phyloP scores from a whole-genome alignment of 2,329 filamentous ascomycete species.

The Xylaria sp. region DNA sequence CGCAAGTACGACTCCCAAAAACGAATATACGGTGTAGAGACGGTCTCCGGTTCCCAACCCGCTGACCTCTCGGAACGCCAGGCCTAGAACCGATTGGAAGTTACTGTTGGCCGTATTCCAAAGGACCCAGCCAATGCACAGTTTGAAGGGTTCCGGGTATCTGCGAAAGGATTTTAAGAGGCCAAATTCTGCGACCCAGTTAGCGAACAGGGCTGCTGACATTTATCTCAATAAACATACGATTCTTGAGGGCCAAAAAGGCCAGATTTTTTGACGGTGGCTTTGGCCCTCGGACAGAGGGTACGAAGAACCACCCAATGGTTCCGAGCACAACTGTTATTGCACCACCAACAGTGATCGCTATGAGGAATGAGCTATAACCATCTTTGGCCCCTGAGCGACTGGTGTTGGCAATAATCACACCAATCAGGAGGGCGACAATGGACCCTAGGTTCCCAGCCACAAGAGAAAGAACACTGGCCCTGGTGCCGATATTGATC shows the following conservation, averaged over 20 bases:
- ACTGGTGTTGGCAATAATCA: slow-evolving; percentile 32
- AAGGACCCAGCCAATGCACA: slow-evolving; percentile 37
- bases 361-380: slow-evolving; percentile 33
- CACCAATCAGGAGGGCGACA: slow-evolving; percentile 26
- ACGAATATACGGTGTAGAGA: slow-evolving; percentile 33
- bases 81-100: slow-evolving; percentile 31
- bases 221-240: slow-evolving; percentile 9
- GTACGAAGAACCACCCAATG: slow-evolving; percentile 35
- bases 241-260: slow-evolving; percentile 33
- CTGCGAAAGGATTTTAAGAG: slow-evolving; percentile 32
- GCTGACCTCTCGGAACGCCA: slow-evolving; percentile 32
- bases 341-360: slow-evolving; percentile 31
- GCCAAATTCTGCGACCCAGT: slow-evolving; percentile 7
- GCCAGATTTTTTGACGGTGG: slow-evolving; percentile 31
- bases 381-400: slow-evolving; percentile 27
- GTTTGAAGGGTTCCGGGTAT: slow-evolving; percentile 37
- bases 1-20: slow-evolving; percentile 31
- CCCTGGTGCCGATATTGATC: slow-evolving; percentile 30
- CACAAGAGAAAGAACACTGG: slow-evolving; percentile 33
- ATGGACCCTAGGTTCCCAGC: slow-evolving; percentile 35
- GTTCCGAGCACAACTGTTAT: slow-evolving; percentile 29
- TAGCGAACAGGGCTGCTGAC: neutral
- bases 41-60: slow-evolving; percentile 28
- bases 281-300: slow-evolving; percentile 27
- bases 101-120: slow-evolving; percentile 36